Evolutionary conservation across 331 rosid genomes (phyloP), one percentile per base, ranked within the genome.

Genomic region (Quercus phellos): DNA sequence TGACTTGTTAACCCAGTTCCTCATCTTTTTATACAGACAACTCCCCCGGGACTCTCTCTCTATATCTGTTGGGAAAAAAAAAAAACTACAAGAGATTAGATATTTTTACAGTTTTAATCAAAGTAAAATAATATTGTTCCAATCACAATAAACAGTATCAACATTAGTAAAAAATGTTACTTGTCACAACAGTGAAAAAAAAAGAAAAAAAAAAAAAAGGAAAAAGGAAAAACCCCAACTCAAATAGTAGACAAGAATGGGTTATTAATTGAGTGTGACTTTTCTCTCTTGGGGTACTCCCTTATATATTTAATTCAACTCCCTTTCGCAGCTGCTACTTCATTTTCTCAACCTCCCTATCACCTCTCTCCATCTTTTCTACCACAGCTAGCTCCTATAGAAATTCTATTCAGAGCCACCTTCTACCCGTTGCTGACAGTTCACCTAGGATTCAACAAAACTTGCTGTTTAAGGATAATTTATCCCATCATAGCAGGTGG

Each of bases 321-420:
- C 80, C 84, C 75, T 72, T 78, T 73, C 88, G 67, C 74, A 78
- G 88, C 79, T 82, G 84, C 87, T 59, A 83, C 86, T 88, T 83
- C 86, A 73, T 83, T 85, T 73, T 88, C 84, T 66, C 56, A 56
- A 55, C 79, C 79, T 78, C 84, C 79, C 81, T 72, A 59, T 74
- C 85, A 77, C 81, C 85, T 66, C 51, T 66, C 51, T 18, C 71
- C 19, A 72, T 75, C 79, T 73, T 80, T 67, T 53, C 79, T 77
- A 55, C 70, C 84, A 55, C 74, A 46, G 12, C 46, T 13, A 69
- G 30, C 61, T 26, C 19, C 43, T 82, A 78, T 69, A 61, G 70
- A 83, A 66, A 73, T 82, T 78, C 73, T 30, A 81, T 64, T 80
- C 79, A 76, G 76, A 73, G 79, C 71, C 76, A 63, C 51, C 73